Conservation (phyloP, 805 yeast genomes). For the Alloascoidea africana region DNA sequence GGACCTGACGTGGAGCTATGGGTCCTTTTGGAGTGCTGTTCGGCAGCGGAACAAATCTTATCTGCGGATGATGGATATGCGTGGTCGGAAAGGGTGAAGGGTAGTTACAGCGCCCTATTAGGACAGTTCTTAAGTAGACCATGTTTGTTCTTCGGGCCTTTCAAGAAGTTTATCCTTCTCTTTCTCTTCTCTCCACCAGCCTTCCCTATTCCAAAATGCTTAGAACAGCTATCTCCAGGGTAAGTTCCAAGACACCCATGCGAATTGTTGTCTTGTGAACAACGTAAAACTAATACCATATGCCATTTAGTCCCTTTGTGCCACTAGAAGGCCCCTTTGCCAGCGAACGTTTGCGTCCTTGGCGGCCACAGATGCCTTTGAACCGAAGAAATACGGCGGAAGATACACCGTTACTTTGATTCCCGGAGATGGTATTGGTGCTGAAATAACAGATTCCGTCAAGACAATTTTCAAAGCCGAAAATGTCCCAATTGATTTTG, state of each 20-base stretch:
- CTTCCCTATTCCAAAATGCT: too few species aligned
- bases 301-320: background rate
- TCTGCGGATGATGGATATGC: too few species aligned
- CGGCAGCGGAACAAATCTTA: constrained; percentile 5
- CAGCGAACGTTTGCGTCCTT: constrained; percentile 32
- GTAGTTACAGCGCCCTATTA: too few species aligned
- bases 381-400: constrained; percentile 91
- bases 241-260: too few species aligned
- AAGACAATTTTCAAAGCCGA: constrained; percentile 77
- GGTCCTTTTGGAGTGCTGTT: constrained; percentile 56
- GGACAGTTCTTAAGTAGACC: too few species aligned
- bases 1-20: constrained; percentile 84
- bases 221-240: too few species aligned
- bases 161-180: too few species aligned
- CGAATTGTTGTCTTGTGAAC: too few species aligned
- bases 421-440: constrained; percentile 97
- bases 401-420: constrained; percentile 85
- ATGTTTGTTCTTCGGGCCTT: too few species aligned
- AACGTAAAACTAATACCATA: too few species aligned
- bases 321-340: background rate
- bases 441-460: constrained; percentile 89
- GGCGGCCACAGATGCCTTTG: constrained; percentile 42
- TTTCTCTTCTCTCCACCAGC: too few species aligned
- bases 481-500: constrained; percentile 90
- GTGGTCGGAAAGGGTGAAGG: too few species aligned